Base-by-base conservation (phyloP, 306 rosid genomes). In the Quercus gilva region DNA sequence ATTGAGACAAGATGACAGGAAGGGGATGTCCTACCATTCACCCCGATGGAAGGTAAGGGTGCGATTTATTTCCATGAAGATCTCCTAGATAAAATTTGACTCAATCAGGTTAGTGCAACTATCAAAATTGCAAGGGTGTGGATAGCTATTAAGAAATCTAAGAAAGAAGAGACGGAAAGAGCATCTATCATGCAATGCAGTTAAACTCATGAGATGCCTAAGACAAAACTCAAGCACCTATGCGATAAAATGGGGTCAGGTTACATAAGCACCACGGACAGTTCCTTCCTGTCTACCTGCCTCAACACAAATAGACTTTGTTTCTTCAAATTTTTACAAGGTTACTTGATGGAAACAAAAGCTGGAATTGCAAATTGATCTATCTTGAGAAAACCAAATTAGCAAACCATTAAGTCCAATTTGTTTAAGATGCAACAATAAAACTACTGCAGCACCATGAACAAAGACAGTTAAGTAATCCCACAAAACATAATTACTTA, bases 11-110 rank as follows among this genome's bases (percentile, higher is more conserved):
- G 55, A 35, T 1, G 61, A 70, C 58, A 69, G 81, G 55, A 81
- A 77, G 69, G 75, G 81, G 58, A 85, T 60, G 56, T 82, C 85
- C 78, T 43, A 78, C 68, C 83, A 76, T 64, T 75, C 76, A 84
- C 75, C 75, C 26, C 64, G 61, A 71, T 67, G 76, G 74, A 83
- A 70, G 37, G 70, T 49, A 73, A 73, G 51, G 56, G 25, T 59
- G 65, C 57, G 71, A 65, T 52, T 76, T 82, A 65, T 52, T 73
- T 82, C 83, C 81, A 26, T 74, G 74, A 28, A 67, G 76, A 76
- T 74, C 35, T 77, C 77, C 86, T 76, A 79, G 71, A 76, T 26
- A 74, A 81, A 71, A 82, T 67, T 81, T 61, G 78, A 77, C 81
- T 18, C 37, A 23, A 78, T 6, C 14, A 65, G 26, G 61, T 80